Conservation (phyloP, 1,284 basidiomycete species). For the Xanthoconium separans region DNA sequence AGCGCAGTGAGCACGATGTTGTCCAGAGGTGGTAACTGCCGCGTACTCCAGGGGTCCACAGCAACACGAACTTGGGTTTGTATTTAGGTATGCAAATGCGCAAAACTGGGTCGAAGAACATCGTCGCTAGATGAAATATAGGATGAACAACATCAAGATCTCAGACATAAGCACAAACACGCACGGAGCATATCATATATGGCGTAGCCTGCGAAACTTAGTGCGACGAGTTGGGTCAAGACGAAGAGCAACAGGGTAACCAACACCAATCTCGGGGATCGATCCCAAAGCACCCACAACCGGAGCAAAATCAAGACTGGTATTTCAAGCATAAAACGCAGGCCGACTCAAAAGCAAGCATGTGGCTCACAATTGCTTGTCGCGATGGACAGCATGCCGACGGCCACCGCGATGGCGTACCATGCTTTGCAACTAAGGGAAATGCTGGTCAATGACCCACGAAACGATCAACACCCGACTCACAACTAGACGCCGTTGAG, state of each 20-base stretch:
- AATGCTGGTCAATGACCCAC: slow-evolving; percentile 1
- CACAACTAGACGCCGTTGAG: slow-evolving; percentile 13
- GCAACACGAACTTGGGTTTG: slow-evolving; percentile 17
- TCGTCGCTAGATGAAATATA: slow-evolving; percentile 7
- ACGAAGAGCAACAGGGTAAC: slow-evolving; percentile 35
- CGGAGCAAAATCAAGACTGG: slow-evolving; percentile 41
- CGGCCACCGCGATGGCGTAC: slow-evolving; percentile 31
- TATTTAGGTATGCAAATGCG: slow-evolving; percentile 17
- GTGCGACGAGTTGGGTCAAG: slow-evolving; percentile 30
- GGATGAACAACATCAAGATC: neutral
- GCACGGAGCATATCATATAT: slow-evolving; percentile 35
- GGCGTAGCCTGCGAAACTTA: slow-evolving; percentile 30
- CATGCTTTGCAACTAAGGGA: slow-evolving; percentile 36
- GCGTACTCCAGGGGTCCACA: slow-evolving; percentile 37
- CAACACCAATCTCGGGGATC: slow-evolving; percentile 35
- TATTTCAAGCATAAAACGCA: neutral
- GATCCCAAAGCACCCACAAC: slow-evolving; percentile 44
- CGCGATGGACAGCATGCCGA: slow-evolving; percentile 39
- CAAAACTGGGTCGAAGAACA: slow-evolving; percentile 9
- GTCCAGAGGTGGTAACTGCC: neutral
- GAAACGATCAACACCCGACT: neutral
- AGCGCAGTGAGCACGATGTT: neutral
- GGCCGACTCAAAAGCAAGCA: neutral
- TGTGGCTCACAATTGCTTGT: slow-evolving; percentile 38
- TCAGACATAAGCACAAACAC: neutral